These are phyloP conservation scores for Williopsis jadinii DNA, from an alignment of 1,139 yeast species.

Conservation along the genomic window DNA sequence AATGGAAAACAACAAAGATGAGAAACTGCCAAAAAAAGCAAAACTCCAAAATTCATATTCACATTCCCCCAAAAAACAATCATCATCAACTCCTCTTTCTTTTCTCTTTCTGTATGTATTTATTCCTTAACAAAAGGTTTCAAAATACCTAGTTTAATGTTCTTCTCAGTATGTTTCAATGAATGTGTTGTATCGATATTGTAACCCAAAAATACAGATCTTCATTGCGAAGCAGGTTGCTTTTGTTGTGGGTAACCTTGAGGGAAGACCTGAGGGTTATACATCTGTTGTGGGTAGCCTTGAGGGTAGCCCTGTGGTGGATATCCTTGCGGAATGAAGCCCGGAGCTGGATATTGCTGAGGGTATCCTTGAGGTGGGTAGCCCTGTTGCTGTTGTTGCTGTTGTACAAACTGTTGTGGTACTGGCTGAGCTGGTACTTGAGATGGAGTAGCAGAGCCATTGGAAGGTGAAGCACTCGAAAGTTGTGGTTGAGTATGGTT, in stretches of 20 bases:
- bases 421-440: conserved; percentile 14
- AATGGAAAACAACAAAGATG: too few relatives aligned
- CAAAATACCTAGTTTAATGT: too few relatives aligned
- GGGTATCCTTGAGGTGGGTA: conserved; percentile 14
- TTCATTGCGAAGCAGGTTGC: too few relatives aligned
- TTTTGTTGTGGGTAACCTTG: conserved; percentile 11
- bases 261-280: conserved; percentile 15
- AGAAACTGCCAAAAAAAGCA: too few relatives aligned
- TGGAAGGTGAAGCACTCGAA: conserved; percentile 10
- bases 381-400: conserved; percentile 17
- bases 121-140: too few relatives aligned
- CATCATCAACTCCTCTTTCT: too few relatives aligned
- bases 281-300: conserved; percentile 7
- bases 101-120: too few relatives aligned
- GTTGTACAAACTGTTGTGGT: conserved; percentile 8
- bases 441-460: not conserved
- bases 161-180: too few relatives aligned
- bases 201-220: too few relatives aligned
- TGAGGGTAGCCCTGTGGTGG: conserved; percentile 18
- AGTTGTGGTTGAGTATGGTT: conserved; percentile 16
- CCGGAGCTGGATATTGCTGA: conserved; percentile 13
- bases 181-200: too few relatives aligned
- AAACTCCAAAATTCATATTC: too few relatives aligned
- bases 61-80: too few relatives aligned
- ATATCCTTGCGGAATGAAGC: conserved; percentile 7